Percentiles rank a stretch among this genome's conserved stretches.
Evolutionary conservation across 2,329 filamentous ascomycete species (phyloP).

Genomic region (Apiospora koreana): DNA sequence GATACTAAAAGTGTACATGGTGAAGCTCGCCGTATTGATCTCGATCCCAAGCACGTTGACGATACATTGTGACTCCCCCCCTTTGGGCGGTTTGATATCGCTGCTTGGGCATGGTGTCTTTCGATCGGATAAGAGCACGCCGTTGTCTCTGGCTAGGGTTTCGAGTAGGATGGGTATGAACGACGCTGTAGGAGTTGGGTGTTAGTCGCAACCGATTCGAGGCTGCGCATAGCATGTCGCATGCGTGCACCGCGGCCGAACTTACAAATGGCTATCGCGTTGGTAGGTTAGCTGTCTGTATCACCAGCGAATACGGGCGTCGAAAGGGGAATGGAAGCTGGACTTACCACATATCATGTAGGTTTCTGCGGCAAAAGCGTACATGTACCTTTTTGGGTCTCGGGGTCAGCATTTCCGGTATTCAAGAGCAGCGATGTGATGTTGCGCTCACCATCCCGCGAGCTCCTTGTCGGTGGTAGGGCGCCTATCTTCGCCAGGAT

Average conservation of each 20-base stretch:
- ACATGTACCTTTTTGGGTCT: slow-evolving; percentile 57
- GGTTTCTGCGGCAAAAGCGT: slow-evolving; percentile 94
- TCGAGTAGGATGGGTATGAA: slow-evolving; percentile 97
- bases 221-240: neutral
- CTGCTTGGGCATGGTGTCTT: slow-evolving; percentile 66
- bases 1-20: slow-evolving; percentile 97
- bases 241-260: neutral
- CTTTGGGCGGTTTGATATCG: slow-evolving; percentile 50
- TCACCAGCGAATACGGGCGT: neutral
- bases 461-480: slow-evolving; percentile 87
- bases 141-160: slow-evolving; percentile 88
- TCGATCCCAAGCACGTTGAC: slow-evolving; percentile 79
- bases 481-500: slow-evolving; percentile 83
- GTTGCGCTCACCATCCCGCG: slow-evolving; percentile 69
- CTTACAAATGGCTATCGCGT: slow-evolving; percentile 18
- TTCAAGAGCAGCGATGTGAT: neutral
- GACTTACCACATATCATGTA: slow-evolving; percentile 88
- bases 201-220: neutral
- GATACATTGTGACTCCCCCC: slow-evolving; percentile 70
- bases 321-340: neutral
- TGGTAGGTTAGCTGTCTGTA: neutral
- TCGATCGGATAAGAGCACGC: slow-evolving; percentile 78
- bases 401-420: neutral
- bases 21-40: slow-evolving; percentile 95
- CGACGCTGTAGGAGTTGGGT: slow-evolving; percentile 59